Percentiles rank a stretch among this genome's conserved stretches.
Evolutionary conservation across 192 early-diverging fungal genomes (phyloP).

Genomic region (Piromyces finnis): DNA sequence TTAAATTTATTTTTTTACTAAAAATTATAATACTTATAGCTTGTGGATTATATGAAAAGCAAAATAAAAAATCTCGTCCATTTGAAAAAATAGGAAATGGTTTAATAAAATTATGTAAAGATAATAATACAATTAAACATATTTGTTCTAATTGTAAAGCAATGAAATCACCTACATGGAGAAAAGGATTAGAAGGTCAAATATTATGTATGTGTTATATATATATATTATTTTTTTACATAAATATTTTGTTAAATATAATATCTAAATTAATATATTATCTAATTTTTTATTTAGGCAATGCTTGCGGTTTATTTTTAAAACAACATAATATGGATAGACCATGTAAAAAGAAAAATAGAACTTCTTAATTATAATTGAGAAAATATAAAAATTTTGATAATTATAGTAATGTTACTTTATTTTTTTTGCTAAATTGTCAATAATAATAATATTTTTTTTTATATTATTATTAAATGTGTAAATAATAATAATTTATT

Average conservation of each 20-base stretch:
- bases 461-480: no score
- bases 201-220: not conserved
- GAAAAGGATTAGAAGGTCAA: not conserved
- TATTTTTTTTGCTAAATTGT: no score
- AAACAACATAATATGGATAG: not conserved
- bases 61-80: not conserved
- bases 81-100: not conserved
- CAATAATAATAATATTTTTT: no score
- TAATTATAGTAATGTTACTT: no score
- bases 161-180: not conserved
- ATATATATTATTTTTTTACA: no score
- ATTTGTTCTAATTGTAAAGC: not conserved
- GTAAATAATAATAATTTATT: no score
- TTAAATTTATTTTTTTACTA: not conserved
- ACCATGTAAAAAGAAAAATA: not conserved
- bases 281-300: not conserved
- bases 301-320: not conserved
- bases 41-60: not conserved
- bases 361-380: no score
- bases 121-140: not conserved
- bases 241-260: no score
- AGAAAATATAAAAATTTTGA: no score
- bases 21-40: not conserved
- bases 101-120: not conserved
- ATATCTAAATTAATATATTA: no score